Conservation (phyloP, 345 rosid species). For the Gossypium raimondii region DNA sequence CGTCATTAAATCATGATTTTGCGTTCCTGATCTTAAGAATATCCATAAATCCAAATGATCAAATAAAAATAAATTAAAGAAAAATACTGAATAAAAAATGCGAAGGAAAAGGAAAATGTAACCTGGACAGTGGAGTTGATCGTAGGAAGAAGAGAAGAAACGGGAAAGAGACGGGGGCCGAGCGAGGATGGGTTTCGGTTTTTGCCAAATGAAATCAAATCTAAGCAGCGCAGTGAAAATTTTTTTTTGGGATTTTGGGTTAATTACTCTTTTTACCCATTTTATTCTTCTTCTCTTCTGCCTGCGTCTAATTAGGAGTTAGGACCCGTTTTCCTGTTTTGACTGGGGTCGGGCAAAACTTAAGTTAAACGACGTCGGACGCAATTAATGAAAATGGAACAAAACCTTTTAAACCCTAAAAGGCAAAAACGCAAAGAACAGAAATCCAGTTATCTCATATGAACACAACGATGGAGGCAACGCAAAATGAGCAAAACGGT, state of each 20-base stretch:
- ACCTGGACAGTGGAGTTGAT: neutral
- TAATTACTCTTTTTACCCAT: neutral
- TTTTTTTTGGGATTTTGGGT: neutral
- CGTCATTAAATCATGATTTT: neutral
- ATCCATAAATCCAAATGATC: neutral
- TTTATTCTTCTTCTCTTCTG: neutral
- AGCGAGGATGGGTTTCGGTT: neutral
- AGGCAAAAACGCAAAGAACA: neutral
- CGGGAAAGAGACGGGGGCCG: neutral
- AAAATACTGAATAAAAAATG: neutral
- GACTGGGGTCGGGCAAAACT: neutral
- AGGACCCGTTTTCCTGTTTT: neutral
- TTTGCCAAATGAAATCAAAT: neutral
- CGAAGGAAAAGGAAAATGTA: neutral
- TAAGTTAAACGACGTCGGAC: neutral
- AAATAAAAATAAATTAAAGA: neutral
- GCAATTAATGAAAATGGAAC: conserved; percentile 12
- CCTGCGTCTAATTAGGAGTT: neutral
- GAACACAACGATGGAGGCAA: conserved; percentile 1
- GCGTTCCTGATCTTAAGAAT: neutral
- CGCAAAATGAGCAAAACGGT: neutral
- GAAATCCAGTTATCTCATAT: neutral
- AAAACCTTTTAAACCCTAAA: conserved; percentile 2
- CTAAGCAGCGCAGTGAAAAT: neutral
- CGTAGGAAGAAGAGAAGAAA: neutral